Evolutionary conservation across 225 moss, liverwort and hornwort species (phyloP).

Genomic region (Thuidium tamariscinum): DNA sequence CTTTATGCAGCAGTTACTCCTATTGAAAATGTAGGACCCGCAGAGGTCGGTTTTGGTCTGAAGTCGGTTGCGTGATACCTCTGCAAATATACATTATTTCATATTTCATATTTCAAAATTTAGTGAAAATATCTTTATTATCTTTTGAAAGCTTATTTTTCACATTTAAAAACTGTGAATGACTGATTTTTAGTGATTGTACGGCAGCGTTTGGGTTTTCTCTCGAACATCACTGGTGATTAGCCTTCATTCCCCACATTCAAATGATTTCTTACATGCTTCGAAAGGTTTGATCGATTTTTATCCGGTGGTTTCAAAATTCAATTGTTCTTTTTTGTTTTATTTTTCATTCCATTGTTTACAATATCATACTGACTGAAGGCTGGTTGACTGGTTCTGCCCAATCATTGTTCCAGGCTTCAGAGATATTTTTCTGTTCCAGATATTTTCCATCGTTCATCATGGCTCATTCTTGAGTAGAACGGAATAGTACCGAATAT

Average conservation of each 20-base stretch:
- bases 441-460: background rate
- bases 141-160: background rate
- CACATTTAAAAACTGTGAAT: background rate
- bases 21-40: background rate
- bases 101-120: background rate
- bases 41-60: background rate
- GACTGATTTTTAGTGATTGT: background rate
- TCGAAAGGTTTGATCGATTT: background rate
- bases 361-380: background rate
- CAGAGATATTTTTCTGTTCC: background rate
- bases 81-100: background rate
- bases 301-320: background rate
- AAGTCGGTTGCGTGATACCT: background rate
- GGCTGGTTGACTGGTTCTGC: too few species aligned
- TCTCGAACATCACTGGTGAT: background rate
- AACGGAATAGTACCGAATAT: background rate
- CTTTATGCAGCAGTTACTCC: background rate
- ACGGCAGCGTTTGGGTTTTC: background rate
- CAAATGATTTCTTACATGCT: background rate
- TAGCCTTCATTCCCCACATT: background rate
- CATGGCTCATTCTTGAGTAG: background rate
- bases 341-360: background rate
- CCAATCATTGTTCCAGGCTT: background rate
- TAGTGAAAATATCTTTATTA: background rate
- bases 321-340: background rate